These are phyloP conservation scores for Betula pendula DNA, from an alignment of 306 rosid species.

Conservation along the genomic window DNA sequence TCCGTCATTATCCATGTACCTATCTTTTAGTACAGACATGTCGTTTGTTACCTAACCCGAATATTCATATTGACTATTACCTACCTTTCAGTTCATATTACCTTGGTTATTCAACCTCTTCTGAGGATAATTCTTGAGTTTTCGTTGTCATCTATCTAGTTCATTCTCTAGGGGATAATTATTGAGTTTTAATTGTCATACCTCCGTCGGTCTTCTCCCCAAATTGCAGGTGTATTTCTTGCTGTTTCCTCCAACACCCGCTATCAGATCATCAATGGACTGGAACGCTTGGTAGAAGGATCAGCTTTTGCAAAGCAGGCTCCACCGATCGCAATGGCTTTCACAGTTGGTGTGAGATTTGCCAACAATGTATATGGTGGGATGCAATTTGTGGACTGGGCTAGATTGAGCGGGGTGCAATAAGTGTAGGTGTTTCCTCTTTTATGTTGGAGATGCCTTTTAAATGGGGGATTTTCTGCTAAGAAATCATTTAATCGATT, in stretches of 20 bases:
- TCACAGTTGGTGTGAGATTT: conserved; percentile 82
- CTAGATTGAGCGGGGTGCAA: conserved; percentile 86
- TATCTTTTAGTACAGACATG: background rate
- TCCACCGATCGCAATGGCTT: conserved; percentile 79
- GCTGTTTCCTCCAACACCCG: conserved; percentile 93
- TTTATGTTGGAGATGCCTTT: background rate
- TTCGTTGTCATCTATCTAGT: background rate
- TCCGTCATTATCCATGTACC: background rate
- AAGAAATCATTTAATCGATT: background rate
- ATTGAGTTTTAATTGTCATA: background rate
- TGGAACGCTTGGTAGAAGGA: conserved; percentile 76
- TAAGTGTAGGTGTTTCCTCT: conserved; percentile 29
- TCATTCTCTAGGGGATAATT: background rate
- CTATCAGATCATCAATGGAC: conserved; percentile 82
- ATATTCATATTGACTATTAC: background rate
- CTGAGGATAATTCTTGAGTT: background rate
- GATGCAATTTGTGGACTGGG: conserved; percentile 99
- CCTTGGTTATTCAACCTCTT: background rate
- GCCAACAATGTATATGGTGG: conserved; percentile 92
- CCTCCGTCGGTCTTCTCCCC: conserved; percentile 8
- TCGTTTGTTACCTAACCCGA: background rate
- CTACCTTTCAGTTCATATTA: background rate
- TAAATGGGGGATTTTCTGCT: background rate
- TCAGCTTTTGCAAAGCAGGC: conserved; percentile 73
- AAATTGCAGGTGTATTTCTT: conserved; percentile 74